Base-by-base conservation (phyloP, 208 protist species). In the Trypanosoma avium region DNA sequence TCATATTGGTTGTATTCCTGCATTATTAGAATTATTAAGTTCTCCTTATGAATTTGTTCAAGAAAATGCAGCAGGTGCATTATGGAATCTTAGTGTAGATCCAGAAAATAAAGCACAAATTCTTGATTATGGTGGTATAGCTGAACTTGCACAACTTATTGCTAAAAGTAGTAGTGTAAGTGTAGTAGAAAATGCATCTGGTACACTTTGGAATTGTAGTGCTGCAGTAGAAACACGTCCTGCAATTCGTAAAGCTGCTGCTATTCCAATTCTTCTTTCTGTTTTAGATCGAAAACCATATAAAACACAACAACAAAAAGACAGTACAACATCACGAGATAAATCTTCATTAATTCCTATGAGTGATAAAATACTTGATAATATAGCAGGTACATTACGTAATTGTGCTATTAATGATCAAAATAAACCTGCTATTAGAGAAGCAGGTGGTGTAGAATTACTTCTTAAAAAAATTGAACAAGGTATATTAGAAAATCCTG, bases 321-420 rank as follows among this genome's bases (percentile, higher is more conserved):
- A 53, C 50, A 21, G 26, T 43, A 10, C 48, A 32, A 24, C 46
- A 26, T 26, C 55, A 63, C 8, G 71, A 24, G 17, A 79, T 65
- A 19, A 35, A 35, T 4, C 61, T 61, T 3, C n/a, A 24, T 15
- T 15, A 5, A 55, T 67, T 29, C 53, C 60, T 40, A 55, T 61
- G 15, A 92, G 78, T 65, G 85, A 92, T 33, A 94, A 94, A 47
- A 87, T 96, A 49, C 65, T 92, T 27, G 92, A 97, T 61, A 97
- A 97, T 70, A 82, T 90, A 21, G 84, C 86, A 3, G 92, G 92
- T 26, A 92, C 82, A 45, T 65, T 97, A 29, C 86, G 94, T 30
- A 97, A 97, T 74, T 97, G 92, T 77, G 90, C 84, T 61, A 92
- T 97, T 52, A 95, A 96, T 57, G 94, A 97, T 63, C 84, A 94